A percentile compares a stretch with the other conserved stretches of the same genome.
Conservation (phyloP, 2,329 filamentous ascomycete species). For the Mycogone perniciosa region DNA sequence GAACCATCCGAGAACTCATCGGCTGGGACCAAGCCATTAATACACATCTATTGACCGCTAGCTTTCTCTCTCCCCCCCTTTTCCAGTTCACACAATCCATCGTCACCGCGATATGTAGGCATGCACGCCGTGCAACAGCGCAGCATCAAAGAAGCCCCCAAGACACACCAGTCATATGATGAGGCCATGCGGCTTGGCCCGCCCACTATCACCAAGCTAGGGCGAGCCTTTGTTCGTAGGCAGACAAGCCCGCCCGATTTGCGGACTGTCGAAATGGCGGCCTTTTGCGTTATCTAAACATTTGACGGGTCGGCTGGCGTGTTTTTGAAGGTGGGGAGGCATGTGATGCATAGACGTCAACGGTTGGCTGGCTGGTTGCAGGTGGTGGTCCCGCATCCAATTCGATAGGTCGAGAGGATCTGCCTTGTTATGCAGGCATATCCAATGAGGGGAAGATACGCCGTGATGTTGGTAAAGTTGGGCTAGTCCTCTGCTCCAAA, state of each 20-base stretch:
- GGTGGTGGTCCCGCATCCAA: too few species aligned
- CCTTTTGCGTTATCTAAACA: neutral
- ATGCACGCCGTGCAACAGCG: neutral
- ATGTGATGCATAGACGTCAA: too few species aligned
- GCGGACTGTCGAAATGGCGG: neutral
- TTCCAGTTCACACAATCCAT: neutral
- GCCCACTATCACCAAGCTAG: slow-evolving; percentile 6
- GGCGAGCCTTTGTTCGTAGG: neutral
- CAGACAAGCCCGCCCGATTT: neutral
- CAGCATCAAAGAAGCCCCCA: neutral
- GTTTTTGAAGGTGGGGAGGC: too few species aligned
- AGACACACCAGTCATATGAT: slow-evolving; percentile 16
- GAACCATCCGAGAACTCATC: neutral
- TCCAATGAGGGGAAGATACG: too few species aligned
- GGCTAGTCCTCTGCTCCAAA: too few species aligned
- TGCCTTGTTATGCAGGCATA: too few species aligned
- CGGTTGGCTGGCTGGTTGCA: too few species aligned
- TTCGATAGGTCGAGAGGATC: too few species aligned
- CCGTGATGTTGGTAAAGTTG: too few species aligned
- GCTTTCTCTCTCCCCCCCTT: too few species aligned
- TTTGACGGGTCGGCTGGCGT: neutral
- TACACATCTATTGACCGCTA: neutral
- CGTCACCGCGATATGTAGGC: neutral
- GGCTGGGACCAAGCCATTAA: neutral
- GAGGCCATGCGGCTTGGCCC: slow-evolving; percentile 13